Base-by-base conservation (phyloP, 768 basidiomycete species). In the Phaeotremella skinneri region DNA sequence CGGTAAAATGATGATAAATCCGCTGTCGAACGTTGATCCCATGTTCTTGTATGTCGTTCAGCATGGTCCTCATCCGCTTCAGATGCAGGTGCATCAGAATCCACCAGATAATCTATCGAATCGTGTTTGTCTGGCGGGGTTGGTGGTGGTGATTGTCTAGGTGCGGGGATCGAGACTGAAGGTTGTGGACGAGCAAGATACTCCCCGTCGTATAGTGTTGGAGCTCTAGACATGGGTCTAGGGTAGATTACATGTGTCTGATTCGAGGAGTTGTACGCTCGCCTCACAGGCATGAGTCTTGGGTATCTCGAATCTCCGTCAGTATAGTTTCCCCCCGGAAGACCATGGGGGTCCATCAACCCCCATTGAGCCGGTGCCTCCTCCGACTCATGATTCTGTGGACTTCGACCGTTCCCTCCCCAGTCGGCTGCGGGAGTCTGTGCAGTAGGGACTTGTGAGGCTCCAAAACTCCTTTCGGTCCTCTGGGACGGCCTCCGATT, bases 201-300 rank as follows among this genome's bases (percentile, higher is more conserved):
- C 14, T 4, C 52, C n/a, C 67, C 70, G 31, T 66, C 66, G 16
- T 31, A 32, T 0, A 68, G 26, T 7, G 71, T 72, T 2, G 71
- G 66, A 16, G 71, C 71, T 14, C 71, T 56, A 23, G 71, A 72
- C 59, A 72, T 60, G 5, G 63, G 71, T 25, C 71, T 56, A 17
- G 71, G 71, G 50, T 69, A 72, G 37, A 63, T 61, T n/a, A n/a
- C n/a, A n/a, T n/a, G n/a, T n/a, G 54, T 63, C 43, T 30, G 29
- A 5, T 30, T 48, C 14, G 23, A 49, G 20, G 43, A n/a, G n/a
- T 34, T 13, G 45, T 4, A 32, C 11, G 4, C n/a, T 39, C n/a
- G 6, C 27, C 42, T 57, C 17, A 11, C 5, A 13, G n/a, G 31
- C 31, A 42, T 20, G 2, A 29, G 43, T 13, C 23, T 21, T 6